Conservation (phyloP, 805 yeast species). For the Saccharomycopsis selenospora region DNA sequence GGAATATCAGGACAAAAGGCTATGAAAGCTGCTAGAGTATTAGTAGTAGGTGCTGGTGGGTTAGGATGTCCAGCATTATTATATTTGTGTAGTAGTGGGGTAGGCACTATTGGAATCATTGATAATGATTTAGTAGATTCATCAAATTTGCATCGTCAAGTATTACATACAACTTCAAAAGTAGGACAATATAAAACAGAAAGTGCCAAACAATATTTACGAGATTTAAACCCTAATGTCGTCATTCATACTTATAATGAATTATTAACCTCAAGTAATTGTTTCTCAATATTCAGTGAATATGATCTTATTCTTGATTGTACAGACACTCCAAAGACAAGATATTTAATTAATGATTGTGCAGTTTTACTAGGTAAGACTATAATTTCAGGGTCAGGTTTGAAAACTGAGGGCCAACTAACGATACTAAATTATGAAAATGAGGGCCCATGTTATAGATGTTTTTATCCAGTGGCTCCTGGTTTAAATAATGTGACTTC, state of each 20-base stretch:
- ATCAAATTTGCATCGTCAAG: conserved; percentile 86
- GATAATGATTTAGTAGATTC: conserved; percentile 81
- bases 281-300: conserved; percentile 49
- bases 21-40: conserved; percentile 49
- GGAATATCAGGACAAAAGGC: conserved; percentile 45
- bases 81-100: conserved; percentile 81
- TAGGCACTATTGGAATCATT: conserved; percentile 77
- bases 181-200: conserved; percentile 72
- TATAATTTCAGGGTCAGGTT: conserved; percentile 85
- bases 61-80: conserved; percentile 87
- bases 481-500: conserved; percentile 73
- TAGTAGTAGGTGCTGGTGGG: conserved; percentile 96
- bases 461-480: conserved; percentile 89
- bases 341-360: conserved; percentile 83
- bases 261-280: conserved; percentile 48
- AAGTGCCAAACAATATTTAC: conserved; percentile 57
- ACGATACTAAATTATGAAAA: conserved; percentile 60
- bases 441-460: conserved; percentile 87
- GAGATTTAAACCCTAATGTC: conserved; percentile 62
- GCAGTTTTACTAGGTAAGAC: conserved; percentile 63
- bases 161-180: conserved; percentile 59
- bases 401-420: conserved; percentile 87
- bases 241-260: conserved; percentile 43
- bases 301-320: conserved; percentile 86
- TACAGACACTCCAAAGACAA: conserved; percentile 83